Percentiles rank a stretch among this genome's conserved stretches.
Conservation (phyloP, 352 stramenopile species). For the Phytophthora pluvialis region DNA sequence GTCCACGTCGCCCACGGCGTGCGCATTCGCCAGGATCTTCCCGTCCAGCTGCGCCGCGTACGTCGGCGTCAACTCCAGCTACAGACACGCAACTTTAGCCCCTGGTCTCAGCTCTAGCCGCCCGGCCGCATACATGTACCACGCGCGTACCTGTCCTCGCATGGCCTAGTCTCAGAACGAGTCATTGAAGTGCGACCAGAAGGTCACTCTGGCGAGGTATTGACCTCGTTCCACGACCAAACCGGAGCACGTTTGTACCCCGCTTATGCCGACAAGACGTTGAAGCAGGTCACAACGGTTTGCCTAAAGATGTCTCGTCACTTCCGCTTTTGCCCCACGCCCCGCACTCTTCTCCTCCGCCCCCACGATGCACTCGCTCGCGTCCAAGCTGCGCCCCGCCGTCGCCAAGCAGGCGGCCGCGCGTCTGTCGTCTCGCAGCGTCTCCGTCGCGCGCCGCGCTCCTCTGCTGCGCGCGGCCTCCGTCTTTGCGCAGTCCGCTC, state of each 20-base stretch:
- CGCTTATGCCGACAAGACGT: slow-evolving; percentile 9
- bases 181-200: slow-evolving; percentile 2
- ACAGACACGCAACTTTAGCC: slow-evolving; percentile 15
- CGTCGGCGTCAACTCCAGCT: slow-evolving; percentile 76
- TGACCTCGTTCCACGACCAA: background rate
- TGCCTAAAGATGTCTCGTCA: slow-evolving; percentile 6
- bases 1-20: slow-evolving; percentile 69
- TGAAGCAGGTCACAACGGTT: slow-evolving; percentile 11
- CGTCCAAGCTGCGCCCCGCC: slow-evolving; percentile 21
- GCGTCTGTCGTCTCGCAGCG: slow-evolving; percentile 6
- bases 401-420: background rate
- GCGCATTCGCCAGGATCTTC: slow-evolving; percentile 76
- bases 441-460: slow-evolving; percentile 3
- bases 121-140: background rate
- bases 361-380: slow-evolving; percentile 21
- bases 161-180: slow-evolving; percentile 7
- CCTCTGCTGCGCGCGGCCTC: slow-evolving; percentile 14
- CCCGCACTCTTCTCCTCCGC: background rate
- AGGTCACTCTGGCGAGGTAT: slow-evolving; percentile 3
- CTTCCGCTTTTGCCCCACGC: slow-evolving; percentile 22
- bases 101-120: background rate
- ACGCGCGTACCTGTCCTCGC: slow-evolving; percentile 34
- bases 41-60: slow-evolving; percentile 65
- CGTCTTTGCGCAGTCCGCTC: background rate
- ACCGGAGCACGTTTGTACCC: background rate